These are phyloP conservation scores for Globisporangium megalacanthum DNA, from an alignment of 352 stramenopile genomes.

Conservation along the genomic window DNA sequence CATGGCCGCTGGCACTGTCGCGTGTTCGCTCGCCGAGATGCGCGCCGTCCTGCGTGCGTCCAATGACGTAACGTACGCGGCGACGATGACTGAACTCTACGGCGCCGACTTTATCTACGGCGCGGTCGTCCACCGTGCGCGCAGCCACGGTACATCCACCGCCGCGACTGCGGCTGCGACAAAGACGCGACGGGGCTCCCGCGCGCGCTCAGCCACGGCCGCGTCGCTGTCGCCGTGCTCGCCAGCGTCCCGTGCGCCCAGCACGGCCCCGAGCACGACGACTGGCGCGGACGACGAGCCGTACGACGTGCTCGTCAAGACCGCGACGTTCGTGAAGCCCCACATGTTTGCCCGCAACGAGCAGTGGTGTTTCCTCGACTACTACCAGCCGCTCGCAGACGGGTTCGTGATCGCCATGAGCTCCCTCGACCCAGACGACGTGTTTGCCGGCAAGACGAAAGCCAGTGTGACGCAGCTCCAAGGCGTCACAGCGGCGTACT, in stretches of 20 bases:
- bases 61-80: constrained; percentile 7
- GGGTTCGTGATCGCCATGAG: constrained; percentile 38
- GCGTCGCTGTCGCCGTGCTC: not conserved
- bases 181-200: not conserved
- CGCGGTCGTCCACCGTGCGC: constrained; percentile 8
- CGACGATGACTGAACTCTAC: constrained; percentile 14
- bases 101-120: constrained; percentile 14
- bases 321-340: constrained; percentile 36
- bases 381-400: constrained; percentile 11
- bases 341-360: constrained; percentile 39
- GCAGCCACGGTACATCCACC: not conserved
- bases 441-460: not conserved
- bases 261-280: not conserved
- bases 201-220: not conserved
- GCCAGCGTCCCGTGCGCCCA: not conserved
- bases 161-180: not conserved
- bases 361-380: constrained; percentile 42
- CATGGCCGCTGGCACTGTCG: constrained; percentile 11
- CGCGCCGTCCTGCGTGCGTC: constrained; percentile 8
- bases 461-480: constrained; percentile 20
- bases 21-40: constrained; percentile 15
- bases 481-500: constrained; percentile 22
- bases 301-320: constrained; percentile 33
- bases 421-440: constrained; percentile 18
- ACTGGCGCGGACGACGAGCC: not conserved